Evolutionary conservation across 306 rosid genomes (phyloP).

Genomic region (Quercus bicolor): DNA sequence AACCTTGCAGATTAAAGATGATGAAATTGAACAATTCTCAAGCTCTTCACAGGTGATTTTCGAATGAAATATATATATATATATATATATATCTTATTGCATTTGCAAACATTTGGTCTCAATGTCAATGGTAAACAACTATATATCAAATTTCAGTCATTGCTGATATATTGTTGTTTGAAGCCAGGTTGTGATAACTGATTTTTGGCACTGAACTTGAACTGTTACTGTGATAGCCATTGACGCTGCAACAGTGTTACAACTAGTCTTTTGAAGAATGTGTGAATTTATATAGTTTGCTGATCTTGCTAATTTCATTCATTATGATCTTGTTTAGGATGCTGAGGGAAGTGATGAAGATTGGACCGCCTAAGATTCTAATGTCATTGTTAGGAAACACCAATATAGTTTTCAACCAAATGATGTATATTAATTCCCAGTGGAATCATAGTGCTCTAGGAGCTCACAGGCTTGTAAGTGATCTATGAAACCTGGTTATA

Average conservation of each 20-base stretch:
- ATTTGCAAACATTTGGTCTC: not conserved
- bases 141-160: not conserved
- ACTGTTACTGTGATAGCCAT: not conserved
- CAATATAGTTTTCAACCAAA: not conserved
- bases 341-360: slow-evolving; percentile 60
- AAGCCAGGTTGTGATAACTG: not conserved
- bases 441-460: no score
- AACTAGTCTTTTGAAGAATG: not conserved
- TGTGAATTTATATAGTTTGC: not conserved
- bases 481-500: not conserved
- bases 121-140: not conserved
- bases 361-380: slow-evolving; percentile 49
- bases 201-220: not conserved
- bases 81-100: not conserved
- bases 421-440: not conserved
- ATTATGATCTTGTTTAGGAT: slow-evolving; percentile 33
- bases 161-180: not conserved
- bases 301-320: not conserved
- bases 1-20: slow-evolving; percentile 37
- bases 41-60: slow-evolving; percentile 36
- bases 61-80: not conserved
- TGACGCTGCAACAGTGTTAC: not conserved
- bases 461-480: not conserved
- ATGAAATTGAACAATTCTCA: slow-evolving; percentile 40
- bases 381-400: not conserved